Evolutionary conservation across 2,329 filamentous ascomycete species (phyloP), one percentile per base, ranked within the genome.

Genomic region (Rasamsonia emersonii): DNA sequence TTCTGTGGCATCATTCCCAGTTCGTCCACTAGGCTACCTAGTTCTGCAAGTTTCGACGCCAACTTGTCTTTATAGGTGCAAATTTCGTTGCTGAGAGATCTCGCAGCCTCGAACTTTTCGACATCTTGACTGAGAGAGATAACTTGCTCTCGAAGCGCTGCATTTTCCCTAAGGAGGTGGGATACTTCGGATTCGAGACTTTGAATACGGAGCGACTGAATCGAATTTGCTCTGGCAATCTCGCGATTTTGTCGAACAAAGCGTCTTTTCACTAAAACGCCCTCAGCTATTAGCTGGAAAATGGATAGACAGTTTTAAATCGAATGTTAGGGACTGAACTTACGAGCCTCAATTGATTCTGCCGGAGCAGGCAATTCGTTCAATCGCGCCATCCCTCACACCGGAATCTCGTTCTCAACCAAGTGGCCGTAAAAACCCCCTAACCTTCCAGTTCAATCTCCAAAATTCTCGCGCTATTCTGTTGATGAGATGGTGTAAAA

Each of bases 171-270:
- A 24, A 78, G 61, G 7, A 80, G 61, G 30, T 73, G 67, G 23
- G 72, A 70, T 23, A 73, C 65, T 47, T 80, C 75, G n/a, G 67
- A 63, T 50, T 80, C 75, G 30, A 80, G 65, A 35, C 63, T 70
- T 37, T 76, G 73, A 37, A 80, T 79, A 28, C 74, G 73, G 24
- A 78, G 62, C 3, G 73, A 77, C 51, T 80, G 76, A 34, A 67
- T 68, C 5, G 76, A 79, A 48, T 80, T 79, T 39, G 66, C 72
- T 42, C 72, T 67, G 37, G 75, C 75, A 37, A 80, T 72, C 50
- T 80, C 76, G 44, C 76, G 72, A 50, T 80, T 80, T 51, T 80
- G 76, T 34, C 76, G 62, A 41, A 79, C 64, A 49, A 79, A 79
- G 42, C 75, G 63, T 38, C 76, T 65, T 59, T 78, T 80, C 32